A percentile compares a stretch with the other conserved stretches of the same genome.
These are phyloP conservation scores for Populus ilicifolia DNA, from an alignment of 345 rosid species.

Conservation along the genomic window DNA sequence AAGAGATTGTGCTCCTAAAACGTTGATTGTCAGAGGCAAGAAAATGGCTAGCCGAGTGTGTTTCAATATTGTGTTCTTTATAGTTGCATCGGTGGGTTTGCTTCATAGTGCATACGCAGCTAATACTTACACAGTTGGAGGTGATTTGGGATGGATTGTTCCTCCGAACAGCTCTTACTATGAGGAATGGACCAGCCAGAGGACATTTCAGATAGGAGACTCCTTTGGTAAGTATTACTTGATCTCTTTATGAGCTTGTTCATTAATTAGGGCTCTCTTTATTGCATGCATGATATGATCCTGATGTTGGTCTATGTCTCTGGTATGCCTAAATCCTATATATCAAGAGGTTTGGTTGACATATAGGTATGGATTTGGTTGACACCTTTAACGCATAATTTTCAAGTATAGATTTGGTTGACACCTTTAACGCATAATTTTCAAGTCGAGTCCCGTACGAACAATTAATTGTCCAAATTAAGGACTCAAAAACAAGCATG, in stretches of 20 bases:
- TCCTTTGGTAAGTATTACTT: not conserved
- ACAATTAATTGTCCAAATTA: too few relatives aligned
- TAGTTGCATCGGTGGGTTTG: not conserved
- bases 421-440: too few relatives aligned
- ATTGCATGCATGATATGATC: too few relatives aligned
- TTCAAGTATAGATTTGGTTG: too few relatives aligned
- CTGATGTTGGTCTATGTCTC: too few relatives aligned
- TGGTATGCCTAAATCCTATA: too few relatives aligned
- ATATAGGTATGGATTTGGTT: too few relatives aligned
- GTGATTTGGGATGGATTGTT: constrained; percentile 18
- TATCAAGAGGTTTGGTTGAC: too few relatives aligned
- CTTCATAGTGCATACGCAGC: constrained; percentile 2
- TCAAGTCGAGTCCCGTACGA: too few relatives aligned
- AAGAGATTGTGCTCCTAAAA: not conserved
- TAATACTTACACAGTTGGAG: constrained; percentile 10
- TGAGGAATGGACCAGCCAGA: constrained; percentile 10
- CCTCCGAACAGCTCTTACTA: constrained; percentile 25
- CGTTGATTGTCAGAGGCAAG: too few relatives aligned
- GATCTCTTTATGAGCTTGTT: not conserved
- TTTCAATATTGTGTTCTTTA: not conserved
- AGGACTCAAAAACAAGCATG: too few relatives aligned
- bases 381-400: too few relatives aligned
- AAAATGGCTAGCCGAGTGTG: not conserved
- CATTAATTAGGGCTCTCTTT: not conserved
- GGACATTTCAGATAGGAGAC: constrained; percentile 15